These are phyloP conservation scores for Mortierella sp. DNA, from an alignment of 371 early-diverging fungal genomes.

Conservation along the genomic window DNA sequence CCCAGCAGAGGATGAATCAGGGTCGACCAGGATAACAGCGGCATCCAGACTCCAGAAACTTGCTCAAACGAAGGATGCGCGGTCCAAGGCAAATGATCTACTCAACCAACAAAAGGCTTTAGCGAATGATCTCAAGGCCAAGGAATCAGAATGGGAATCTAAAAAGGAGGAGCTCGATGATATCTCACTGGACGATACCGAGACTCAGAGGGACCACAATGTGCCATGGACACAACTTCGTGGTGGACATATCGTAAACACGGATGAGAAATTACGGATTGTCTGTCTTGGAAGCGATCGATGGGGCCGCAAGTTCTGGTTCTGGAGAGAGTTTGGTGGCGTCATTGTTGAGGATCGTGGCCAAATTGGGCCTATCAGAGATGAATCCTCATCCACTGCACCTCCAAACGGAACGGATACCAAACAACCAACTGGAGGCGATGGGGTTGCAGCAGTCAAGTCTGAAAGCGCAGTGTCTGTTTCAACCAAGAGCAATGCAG, in stretches of 20 bases:
- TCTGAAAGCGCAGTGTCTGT: not conserved
- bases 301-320: constrained; percentile 54
- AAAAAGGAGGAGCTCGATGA: constrained; percentile 44
- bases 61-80: constrained; percentile 48
- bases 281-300: constrained; percentile 47
- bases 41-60: constrained; percentile 30
- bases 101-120: constrained; percentile 37
- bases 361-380: constrained; percentile 28
- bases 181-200: constrained; percentile 31
- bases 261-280: constrained; percentile 41
- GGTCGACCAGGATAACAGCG: constrained; percentile 8
- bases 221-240: constrained; percentile 40
- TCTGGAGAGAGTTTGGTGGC: constrained; percentile 54
- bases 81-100: constrained; percentile 28
- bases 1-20: constrained; percentile 27
- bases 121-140: constrained; percentile 32
- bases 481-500: too few species aligned
- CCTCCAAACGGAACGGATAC: not conserved
- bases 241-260: constrained; percentile 45
- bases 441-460: not conserved
- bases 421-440: not conserved
- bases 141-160: constrained; percentile 42
- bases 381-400: not conserved
- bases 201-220: constrained; percentile 49
- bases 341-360: constrained; percentile 47